phyloP scores from a whole-genome alignment of 345 rosid species.

The Anastatica hierochuntica region DNA sequence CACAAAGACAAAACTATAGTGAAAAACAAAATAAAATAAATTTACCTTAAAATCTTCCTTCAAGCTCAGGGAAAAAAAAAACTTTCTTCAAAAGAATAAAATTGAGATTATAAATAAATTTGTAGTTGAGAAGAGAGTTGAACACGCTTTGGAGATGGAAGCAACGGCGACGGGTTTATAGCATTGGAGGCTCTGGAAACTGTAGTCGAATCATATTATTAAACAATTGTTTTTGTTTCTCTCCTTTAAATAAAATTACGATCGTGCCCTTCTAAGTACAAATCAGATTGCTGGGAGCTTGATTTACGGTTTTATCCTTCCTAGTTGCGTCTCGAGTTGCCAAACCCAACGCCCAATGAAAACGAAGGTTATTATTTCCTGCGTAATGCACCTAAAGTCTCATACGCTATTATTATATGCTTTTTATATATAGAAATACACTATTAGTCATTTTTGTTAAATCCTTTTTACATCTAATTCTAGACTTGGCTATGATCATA shows the following conservation, averaged over 20 bases:
- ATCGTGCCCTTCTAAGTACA: not conserved
- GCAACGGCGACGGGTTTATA: constrained; percentile 30
- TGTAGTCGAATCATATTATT: not conserved
- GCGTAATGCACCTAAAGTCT: too few relatives aligned
- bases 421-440: too few relatives aligned
- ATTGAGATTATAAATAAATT: not conserved
- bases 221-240: constrained; percentile 3
- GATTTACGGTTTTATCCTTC: constrained; percentile 2
- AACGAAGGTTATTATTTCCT: too few relatives aligned
- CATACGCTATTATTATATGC: too few relatives aligned
- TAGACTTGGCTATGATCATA: too few relatives aligned
- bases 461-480: too few relatives aligned
- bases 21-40: not conserved
- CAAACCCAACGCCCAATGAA: constrained; percentile 1
- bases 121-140: constrained; percentile 13
- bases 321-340: constrained; percentile 20
- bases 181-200: constrained; percentile 6
- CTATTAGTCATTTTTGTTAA: too few relatives aligned
- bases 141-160: constrained; percentile 5
- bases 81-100: too few relatives aligned
- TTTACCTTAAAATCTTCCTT: constrained; percentile 1
- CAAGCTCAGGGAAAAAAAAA: not conserved
- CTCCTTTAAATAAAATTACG: constrained; percentile 14
- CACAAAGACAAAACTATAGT: not conserved
- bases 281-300: not conserved